Percentiles rank a stretch among this genome's conserved stretches.
Conservation (phyloP, 2,329 filamentous ascomycete species). For the Cyclaneusma minus region DNA sequence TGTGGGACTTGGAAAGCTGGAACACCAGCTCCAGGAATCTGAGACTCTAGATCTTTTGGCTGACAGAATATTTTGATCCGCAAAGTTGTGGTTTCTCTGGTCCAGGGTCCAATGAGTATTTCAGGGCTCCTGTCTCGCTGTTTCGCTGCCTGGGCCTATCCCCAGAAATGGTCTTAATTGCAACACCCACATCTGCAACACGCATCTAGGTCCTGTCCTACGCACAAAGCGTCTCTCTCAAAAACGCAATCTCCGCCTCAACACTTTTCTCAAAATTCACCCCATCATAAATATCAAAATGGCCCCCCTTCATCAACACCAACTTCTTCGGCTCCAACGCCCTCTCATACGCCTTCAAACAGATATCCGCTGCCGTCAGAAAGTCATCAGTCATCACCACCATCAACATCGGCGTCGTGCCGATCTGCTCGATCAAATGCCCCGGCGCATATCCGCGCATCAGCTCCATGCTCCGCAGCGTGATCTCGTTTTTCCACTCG, state of each 20-base stretch:
- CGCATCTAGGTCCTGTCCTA: too few relatives aligned
- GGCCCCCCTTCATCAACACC: constrained; percentile 20
- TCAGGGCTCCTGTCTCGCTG: too few relatives aligned
- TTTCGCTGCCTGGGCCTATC: too few relatives aligned
- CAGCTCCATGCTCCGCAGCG: constrained; percentile 17
- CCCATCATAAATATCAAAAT: constrained; percentile 22
- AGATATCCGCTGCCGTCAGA: constrained; percentile 18
- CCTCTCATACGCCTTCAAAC: constrained; percentile 20
- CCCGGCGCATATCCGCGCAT: constrained; percentile 14
- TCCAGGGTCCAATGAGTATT: too few relatives aligned
- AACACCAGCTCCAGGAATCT: too few relatives aligned
- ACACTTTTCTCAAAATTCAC: constrained; percentile 16
- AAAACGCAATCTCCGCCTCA: constrained; percentile 18
- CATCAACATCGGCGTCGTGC: constrained; percentile 23
- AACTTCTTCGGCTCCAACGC: constrained; percentile 24
- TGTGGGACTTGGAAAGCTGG: too few relatives aligned
- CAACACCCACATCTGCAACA: too few relatives aligned
- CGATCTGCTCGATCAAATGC: constrained; percentile 20
- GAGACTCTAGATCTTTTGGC: too few relatives aligned
- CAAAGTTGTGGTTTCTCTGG: too few relatives aligned
- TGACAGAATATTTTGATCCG: too few relatives aligned
- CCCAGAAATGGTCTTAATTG: too few relatives aligned
- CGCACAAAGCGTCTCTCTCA: constrained; percentile 9
- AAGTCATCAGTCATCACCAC: constrained; percentile 19
- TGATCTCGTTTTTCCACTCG: constrained; percentile 23